These are phyloP conservation scores for Elsinoe perseae DNA, from an alignment of 2,329 filamentous ascomycete species.

Conservation along the genomic window DNA sequence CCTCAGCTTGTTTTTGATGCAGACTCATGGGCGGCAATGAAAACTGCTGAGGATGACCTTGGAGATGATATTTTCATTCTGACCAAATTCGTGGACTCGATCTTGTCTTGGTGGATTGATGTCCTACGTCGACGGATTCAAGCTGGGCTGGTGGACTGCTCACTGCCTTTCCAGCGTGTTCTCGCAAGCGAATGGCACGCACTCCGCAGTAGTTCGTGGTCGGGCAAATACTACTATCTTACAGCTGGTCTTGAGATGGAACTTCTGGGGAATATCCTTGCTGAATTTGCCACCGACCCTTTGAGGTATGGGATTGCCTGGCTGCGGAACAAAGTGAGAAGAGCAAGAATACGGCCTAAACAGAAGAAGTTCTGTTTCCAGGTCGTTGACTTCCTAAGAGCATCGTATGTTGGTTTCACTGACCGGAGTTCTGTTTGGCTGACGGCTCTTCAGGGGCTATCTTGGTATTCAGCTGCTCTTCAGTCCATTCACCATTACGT, in stretches of 20 bases:
- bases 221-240: constrained; percentile 4
- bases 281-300: neutral
- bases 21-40: constrained; percentile 13
- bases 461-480: constrained; percentile 2
- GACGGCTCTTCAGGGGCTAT: neutral
- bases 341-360: neutral
- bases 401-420: neutral
- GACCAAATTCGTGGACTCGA: constrained; percentile 5
- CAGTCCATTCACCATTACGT: constrained; percentile 8
- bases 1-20: constrained; percentile 8
- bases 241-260: constrained; percentile 9
- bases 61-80: constrained; percentile 16
- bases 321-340: neutral
- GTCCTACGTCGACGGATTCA: constrained; percentile 16
- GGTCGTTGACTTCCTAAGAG: neutral
- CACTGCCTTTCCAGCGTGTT: neutral
- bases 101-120: constrained; percentile 18
- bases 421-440: too few species aligned
- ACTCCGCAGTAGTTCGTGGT: neutral
- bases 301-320: constrained; percentile 1
- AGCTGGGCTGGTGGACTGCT: constrained; percentile 12
- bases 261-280: constrained; percentile 8
- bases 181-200: neutral
- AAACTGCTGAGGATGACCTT: constrained; percentile 17
- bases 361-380: neutral